Base-by-base conservation (phyloP, 2,329 filamentous ascomycete species). In the Chalaropsis ovoidea region DNA sequence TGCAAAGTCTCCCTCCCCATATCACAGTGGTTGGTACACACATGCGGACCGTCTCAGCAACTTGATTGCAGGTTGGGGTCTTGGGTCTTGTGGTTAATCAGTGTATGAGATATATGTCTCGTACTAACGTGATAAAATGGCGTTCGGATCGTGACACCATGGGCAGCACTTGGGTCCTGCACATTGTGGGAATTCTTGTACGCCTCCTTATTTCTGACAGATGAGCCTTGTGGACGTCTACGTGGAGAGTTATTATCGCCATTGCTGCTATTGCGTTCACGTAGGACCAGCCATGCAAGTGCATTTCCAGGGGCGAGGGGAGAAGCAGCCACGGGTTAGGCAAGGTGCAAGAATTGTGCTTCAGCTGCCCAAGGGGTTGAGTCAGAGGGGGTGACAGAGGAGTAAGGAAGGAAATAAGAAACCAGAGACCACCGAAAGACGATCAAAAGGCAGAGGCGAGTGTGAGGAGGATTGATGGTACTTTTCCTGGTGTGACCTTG, bases 281-380 rank as follows among this genome's bases (percentile, higher is more conserved):
- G 54, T 58, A 24, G 54, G 17, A 58, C 54, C 15, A 35, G 24
- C 27, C 27, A 47, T 47, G 54, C 54, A 35, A 39, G 15, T 39
- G 10, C 17, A 47, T 39, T 35, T 35, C 54, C 54, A 39, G 54
- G 54, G 31, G 54, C 15, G 7, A 58, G 27, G 17, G 54, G 13
- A 22, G 17, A 19, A 22, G n/a, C 1, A 10, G 54, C n/a, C 47
- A 58, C 6, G 52, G 52, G 31, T 31, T 58, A 58, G 52, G n/a
- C 52, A 35, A 39, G 54, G 27, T 39, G 43, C n/a, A 58, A 58
- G 27, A 58, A 35, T 19, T 39, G 8, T 35, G 54, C 54, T 58
- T 58, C 27, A 58, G 54, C 54, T 39, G 27, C 6, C 27, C 27
- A 58, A 58, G 54, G 54, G 54, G 54, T 17, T 58, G 27, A 58